Conservation (phyloP, 495 filamentous ascomycete species). For the Halenospora varia region DNA sequence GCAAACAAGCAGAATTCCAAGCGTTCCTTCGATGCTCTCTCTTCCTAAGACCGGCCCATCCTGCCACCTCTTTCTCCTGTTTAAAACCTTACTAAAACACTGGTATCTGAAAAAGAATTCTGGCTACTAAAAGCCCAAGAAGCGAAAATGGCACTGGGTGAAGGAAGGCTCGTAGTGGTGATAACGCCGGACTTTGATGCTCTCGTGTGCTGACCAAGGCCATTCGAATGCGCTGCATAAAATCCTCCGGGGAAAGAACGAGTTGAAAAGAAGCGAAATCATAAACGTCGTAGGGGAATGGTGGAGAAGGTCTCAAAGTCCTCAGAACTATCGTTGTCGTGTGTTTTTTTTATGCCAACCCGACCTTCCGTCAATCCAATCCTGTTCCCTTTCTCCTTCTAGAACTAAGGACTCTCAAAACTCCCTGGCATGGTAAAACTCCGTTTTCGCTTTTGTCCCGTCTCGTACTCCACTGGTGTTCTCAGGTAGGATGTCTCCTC, state of each 20-base stretch:
- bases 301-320: not conserved
- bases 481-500: constrained; percentile 17
- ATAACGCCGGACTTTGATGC: not conserved
- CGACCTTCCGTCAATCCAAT: not conserved
- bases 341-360: not conserved
- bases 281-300: constrained; percentile 11
- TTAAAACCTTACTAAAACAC: constrained; percentile 16
- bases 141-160: not conserved
- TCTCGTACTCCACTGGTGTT: constrained; percentile 19
- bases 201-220: not conserved
- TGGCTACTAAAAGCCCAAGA: not conserved
- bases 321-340: not conserved
- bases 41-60: not conserved
- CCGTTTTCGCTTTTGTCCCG: constrained; percentile 46
- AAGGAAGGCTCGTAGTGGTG: not conserved
- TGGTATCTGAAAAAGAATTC: constrained; percentile 13
- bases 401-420: constrained; percentile 18
- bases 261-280: constrained; percentile 11
- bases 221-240: not conserved
- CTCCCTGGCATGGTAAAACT: constrained; percentile 35
- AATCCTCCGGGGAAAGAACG: not conserved
- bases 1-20: not conserved
- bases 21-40: not conserved
- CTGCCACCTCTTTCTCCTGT: not conserved
- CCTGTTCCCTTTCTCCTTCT: too few species aligned